These are phyloP conservation scores for Mycena vitilis DNA, from an alignment of 768 basidiomycete genomes.

Conservation along the genomic window DNA sequence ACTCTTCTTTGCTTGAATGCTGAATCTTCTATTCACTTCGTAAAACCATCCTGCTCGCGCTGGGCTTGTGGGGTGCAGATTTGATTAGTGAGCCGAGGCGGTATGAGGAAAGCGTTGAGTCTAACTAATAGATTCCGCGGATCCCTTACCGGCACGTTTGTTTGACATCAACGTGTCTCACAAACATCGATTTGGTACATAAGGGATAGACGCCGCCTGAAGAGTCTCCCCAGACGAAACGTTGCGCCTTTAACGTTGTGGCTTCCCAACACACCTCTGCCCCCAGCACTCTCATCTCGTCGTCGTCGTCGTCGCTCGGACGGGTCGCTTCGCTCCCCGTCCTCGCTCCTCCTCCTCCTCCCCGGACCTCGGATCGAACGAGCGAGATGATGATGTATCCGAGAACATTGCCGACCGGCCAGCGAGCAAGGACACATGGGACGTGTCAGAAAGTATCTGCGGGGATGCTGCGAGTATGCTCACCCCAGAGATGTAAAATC, in stretches of 20 bases:
- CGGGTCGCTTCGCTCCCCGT: too few relatives aligned
- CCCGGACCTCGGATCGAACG: too few relatives aligned
- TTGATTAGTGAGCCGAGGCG: background rate
- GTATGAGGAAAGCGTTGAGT: too few relatives aligned
- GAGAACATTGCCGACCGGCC: too few relatives aligned
- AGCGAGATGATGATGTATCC: too few relatives aligned
- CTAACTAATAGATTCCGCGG: background rate
- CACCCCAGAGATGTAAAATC: too few relatives aligned
- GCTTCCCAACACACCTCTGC: background rate
- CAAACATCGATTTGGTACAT: background rate
- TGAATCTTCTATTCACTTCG: background rate
- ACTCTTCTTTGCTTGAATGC: background rate
- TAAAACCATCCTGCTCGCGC: background rate
- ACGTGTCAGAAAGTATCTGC: too few relatives aligned
- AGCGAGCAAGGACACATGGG: too few relatives aligned
- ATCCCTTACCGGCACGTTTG: background rate
- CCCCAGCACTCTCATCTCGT: background rate
- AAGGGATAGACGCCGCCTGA: conserved; percentile 1
- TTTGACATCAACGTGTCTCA: background rate
- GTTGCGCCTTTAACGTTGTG: background rate
- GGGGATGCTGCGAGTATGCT: too few relatives aligned
- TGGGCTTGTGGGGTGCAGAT: background rate
- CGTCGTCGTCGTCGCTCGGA: too few relatives aligned
- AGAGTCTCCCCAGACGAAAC: conserved; percentile 3
- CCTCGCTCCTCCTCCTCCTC: too few relatives aligned